Evolutionary conservation across 2,329 filamentous ascomycete genomes (phyloP).

Genomic region (Cadophora sp.): DNA sequence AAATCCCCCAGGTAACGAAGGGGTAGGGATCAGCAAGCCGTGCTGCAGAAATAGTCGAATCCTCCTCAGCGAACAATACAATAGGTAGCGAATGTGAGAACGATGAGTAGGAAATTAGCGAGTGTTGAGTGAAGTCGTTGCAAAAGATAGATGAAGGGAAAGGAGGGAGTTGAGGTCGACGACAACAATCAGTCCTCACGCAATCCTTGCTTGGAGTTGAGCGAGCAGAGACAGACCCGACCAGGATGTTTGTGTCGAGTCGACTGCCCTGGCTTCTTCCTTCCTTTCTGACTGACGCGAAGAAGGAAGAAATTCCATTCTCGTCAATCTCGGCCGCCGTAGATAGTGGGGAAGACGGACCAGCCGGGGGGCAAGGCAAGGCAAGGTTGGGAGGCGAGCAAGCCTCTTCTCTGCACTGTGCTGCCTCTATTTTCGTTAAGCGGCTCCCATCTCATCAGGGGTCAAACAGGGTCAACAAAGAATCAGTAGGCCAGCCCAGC

Average conservation of each 20-base stretch:
- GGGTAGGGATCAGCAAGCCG: conserved; percentile 5
- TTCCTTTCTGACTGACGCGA: background rate
- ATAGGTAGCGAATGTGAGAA: conserved; percentile 32
- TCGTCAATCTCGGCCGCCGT: conserved; percentile 11
- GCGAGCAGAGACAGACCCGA: background rate
- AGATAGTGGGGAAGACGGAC: conserved; percentile 11
- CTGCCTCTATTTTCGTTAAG: conserved; percentile 11
- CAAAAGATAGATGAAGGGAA: background rate
- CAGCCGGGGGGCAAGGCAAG: background rate
- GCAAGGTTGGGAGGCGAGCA: background rate
- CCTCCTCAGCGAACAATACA: background rate
- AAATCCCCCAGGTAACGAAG: conserved; percentile 34
- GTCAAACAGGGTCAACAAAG: background rate
- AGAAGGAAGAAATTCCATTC: background rate
- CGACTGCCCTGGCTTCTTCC: background rate
- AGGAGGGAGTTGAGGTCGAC: background rate
- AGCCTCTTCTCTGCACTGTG: background rate
- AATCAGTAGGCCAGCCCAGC: background rate
- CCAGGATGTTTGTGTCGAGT: conserved; percentile 17
- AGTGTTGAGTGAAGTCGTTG: conserved; percentile 25
- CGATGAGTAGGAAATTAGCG: conserved; percentile 29
- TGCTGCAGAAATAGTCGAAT: background rate
- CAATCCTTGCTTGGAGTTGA: conserved; percentile 19
- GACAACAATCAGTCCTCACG: background rate
- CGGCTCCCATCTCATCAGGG: conserved; percentile 16